Evolutionary conservation across 1,284 basidiomycete species (phyloP).

Genomic region (Meripilus lineatus): DNA sequence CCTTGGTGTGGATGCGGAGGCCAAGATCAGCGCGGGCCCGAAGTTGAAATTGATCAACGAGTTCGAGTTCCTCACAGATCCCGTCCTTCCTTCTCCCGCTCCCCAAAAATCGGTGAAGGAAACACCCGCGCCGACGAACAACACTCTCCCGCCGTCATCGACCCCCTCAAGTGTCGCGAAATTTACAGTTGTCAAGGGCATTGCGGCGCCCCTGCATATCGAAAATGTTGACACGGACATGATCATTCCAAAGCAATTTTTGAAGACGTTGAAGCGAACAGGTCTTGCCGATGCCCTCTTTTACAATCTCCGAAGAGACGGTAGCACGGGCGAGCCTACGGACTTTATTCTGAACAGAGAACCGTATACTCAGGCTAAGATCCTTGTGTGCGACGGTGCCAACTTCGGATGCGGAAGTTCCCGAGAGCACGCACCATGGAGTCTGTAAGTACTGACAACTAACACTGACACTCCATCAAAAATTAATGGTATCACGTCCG

Average conservation of each 20-base stretch:
- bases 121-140: slow-evolving; percentile 26
- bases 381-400: slow-evolving; percentile 84
- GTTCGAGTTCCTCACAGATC: slow-evolving; percentile 75
- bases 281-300: slow-evolving; percentile 90
- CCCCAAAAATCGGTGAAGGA: slow-evolving; percentile 38
- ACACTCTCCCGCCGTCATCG: slow-evolving; percentile 43
- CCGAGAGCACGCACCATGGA: slow-evolving; percentile 96
- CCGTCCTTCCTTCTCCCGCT: slow-evolving; percentile 62
- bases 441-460: slow-evolving; percentile 57
- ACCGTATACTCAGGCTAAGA: slow-evolving; percentile 78
- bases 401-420: slow-evolving; percentile 97
- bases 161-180: slow-evolving; percentile 66
- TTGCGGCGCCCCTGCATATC: slow-evolving; percentile 86
- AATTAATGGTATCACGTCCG: neutral
- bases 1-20: slow-evolving; percentile 47
- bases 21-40: slow-evolving; percentile 39
- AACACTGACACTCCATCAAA: neutral
- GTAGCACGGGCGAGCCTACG: slow-evolving; percentile 74
- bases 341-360: slow-evolving; percentile 88
- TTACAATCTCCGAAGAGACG: slow-evolving; percentile 79
- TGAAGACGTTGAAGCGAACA: slow-evolving; percentile 93
- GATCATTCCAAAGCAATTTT: slow-evolving; percentile 96
- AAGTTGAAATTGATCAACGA: slow-evolving; percentile 68
- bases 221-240: slow-evolving; percentile 96
- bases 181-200: slow-evolving; percentile 80